Conservation (phyloP, 305 asterid genomes). For the Rubia peregrina region DNA sequence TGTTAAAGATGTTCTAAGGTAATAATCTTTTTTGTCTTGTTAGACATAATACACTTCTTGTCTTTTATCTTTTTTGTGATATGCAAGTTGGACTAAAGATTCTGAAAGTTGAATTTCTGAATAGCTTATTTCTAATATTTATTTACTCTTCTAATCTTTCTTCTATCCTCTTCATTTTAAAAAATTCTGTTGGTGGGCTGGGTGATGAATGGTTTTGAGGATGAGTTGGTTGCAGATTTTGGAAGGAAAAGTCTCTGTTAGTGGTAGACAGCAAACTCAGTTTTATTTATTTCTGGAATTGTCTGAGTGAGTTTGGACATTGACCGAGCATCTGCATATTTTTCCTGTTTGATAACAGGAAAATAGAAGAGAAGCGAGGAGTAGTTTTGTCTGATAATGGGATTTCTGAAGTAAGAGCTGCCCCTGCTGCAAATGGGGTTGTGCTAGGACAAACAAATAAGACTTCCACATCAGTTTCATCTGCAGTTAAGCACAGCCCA, state of each 20-base stretch:
- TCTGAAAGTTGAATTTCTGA: not conserved
- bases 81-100: constrained; percentile 5
- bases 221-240: not conserved
- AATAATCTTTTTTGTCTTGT: constrained; percentile 10
- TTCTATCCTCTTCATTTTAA: not conserved
- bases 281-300: not conserved
- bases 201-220: not conserved
- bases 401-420: constrained; percentile 43
- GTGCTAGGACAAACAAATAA: constrained; percentile 48
- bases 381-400: constrained; percentile 67
- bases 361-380: constrained; percentile 95
- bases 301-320: not conserved
- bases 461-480: constrained; percentile 31
- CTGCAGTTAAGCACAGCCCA: constrained; percentile 47
- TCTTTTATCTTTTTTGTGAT: constrained; percentile 8
- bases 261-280: not conserved
- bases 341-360: constrained; percentile 38
- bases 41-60: not conserved
- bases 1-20: constrained; percentile 91
- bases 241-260: not conserved
- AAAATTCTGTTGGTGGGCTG: not conserved
- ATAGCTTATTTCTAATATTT: not conserved
- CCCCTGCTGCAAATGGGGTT: constrained; percentile 33
- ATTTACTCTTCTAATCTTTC: not conserved
- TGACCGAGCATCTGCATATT: not conserved